phyloP scores from a whole-genome alignment of 805 yeast genomes.

The Debaryomyces tyrocola region DNA sequence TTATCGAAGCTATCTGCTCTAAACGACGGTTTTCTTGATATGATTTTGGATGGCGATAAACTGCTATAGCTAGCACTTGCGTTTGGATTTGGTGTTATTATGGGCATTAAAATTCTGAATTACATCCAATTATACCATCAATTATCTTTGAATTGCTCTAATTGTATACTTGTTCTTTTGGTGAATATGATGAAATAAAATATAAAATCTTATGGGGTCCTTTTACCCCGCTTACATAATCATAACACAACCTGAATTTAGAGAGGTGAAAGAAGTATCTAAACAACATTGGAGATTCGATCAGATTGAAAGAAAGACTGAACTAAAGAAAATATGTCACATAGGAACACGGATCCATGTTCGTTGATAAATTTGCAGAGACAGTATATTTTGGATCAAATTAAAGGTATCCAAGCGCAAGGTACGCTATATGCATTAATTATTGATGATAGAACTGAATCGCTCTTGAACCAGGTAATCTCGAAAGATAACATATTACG shows the following conservation, averaged over 20 bases:
- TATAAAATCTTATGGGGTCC: neutral
- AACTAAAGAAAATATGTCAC: conserved; percentile 9
- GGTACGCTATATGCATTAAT: conserved; percentile 44
- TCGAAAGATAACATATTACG: conserved; percentile 49
- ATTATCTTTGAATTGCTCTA: too few relatives aligned
- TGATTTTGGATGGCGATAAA: neutral
- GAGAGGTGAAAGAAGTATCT: neutral
- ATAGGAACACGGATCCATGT: conserved; percentile 21
- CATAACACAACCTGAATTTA: neutral
- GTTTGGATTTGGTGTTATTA: too few relatives aligned
- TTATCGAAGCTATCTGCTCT: neutral
- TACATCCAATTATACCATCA: too few relatives aligned
- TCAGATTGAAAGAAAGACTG: neutral
- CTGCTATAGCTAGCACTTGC: too few relatives aligned
- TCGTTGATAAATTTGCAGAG: conserved; percentile 30
- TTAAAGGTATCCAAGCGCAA: conserved; percentile 28
- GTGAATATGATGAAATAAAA: too few relatives aligned
- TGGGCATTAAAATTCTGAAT: too few relatives aligned
- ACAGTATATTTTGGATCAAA: conserved; percentile 28
- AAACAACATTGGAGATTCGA: too few relatives aligned
- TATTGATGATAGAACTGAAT: conserved; percentile 56
- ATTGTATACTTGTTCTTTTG: too few relatives aligned
- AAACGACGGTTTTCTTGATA: neutral
- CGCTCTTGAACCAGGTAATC: conserved; percentile 48
- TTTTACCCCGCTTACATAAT: neutral